These are phyloP conservation scores for Pisolithus orientalis DNA, from an alignment of 768 basidiomycete species.

Conservation along the genomic window DNA sequence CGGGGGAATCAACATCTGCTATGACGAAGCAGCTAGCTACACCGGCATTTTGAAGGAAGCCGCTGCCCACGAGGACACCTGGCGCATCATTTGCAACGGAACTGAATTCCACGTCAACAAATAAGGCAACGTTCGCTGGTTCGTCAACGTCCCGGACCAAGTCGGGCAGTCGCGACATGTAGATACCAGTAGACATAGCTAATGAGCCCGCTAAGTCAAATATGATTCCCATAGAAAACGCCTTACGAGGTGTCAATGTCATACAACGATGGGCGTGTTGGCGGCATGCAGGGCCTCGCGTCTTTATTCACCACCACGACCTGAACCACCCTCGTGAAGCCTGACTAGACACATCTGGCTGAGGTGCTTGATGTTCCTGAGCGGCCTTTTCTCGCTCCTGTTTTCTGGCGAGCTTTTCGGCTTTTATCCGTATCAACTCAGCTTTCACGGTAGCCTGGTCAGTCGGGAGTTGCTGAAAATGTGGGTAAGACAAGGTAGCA, in stretches of 20 bases:
- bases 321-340: slow-evolving; percentile 23
- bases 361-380: slow-evolving; percentile 15
- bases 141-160: background rate
- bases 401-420: slow-evolving; percentile 44
- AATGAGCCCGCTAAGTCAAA: background rate
- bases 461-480: slow-evolving; percentile 50
- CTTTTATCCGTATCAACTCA: slow-evolving; percentile 68
- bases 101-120: slow-evolving; percentile 17
- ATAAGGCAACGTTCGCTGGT: background rate
- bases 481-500: slow-evolving; percentile 6
- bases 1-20: slow-evolving; percentile 58
- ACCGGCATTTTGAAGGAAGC: slow-evolving; percentile 32
- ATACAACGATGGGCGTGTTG: background rate
- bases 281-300: background rate
- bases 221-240: background rate
- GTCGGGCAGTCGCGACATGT: background rate
- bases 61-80: slow-evolving; percentile 18
- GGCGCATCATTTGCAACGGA: slow-evolving; percentile 27
- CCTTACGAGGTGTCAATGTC: background rate
- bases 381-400: slow-evolving; percentile 39
- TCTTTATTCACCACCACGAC: slow-evolving; percentile 16
- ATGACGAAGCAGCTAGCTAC: slow-evolving; percentile 48
- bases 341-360: slow-evolving; percentile 7
- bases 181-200: slow-evolving; percentile 13
- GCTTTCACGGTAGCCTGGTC: slow-evolving; percentile 60